phyloP scores from a whole-genome alignment of 805 yeast genomes.

The Zygoascus bituminiphila region DNA sequence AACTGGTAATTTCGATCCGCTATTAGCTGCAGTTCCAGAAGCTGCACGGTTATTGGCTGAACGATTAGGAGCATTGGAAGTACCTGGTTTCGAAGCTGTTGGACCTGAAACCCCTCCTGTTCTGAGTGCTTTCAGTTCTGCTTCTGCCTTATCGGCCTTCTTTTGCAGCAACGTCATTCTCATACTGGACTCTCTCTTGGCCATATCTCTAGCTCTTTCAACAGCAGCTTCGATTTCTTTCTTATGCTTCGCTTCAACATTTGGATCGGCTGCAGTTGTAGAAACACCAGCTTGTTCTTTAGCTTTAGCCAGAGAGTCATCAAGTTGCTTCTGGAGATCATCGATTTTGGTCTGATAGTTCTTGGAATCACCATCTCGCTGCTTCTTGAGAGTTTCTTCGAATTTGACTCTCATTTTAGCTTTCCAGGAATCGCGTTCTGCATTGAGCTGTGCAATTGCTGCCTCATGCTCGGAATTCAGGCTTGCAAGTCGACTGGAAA shows the following conservation, averaged over 20 bases:
- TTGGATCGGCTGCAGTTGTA: slow-evolving; percentile 11
- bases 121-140: slow-evolving; percentile 23
- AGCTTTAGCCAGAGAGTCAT: slow-evolving; percentile 8
- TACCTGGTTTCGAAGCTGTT: neutral
- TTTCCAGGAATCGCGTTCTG: slow-evolving; percentile 13
- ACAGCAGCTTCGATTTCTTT: slow-evolving; percentile 35
- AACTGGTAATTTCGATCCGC: neutral
- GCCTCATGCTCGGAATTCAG: neutral
- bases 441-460: slow-evolving; percentile 14
- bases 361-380: slow-evolving; percentile 26
- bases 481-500: neutral
- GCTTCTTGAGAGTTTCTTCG: slow-evolving; percentile 29
- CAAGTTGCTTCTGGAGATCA: slow-evolving; percentile 17
- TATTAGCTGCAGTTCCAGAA: neutral
- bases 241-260: slow-evolving; percentile 34
- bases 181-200: slow-evolving; percentile 51
- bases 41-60: neutral
- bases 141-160: slow-evolving; percentile 45
- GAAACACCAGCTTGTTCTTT: slow-evolving; percentile 3
- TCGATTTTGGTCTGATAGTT: slow-evolving; percentile 6
- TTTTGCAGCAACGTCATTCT: slow-evolving; percentile 47
- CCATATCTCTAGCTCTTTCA: neutral
- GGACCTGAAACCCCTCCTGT: neutral
- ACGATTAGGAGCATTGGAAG: neutral
- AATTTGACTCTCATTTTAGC: slow-evolving; percentile 12